A percentile compares a stretch with the other conserved stretches of the same genome.
These are phyloP conservation scores for Ceratocystis albifundus DNA, from an alignment of 2,329 filamentous ascomycete species.

Conservation along the genomic window DNA sequence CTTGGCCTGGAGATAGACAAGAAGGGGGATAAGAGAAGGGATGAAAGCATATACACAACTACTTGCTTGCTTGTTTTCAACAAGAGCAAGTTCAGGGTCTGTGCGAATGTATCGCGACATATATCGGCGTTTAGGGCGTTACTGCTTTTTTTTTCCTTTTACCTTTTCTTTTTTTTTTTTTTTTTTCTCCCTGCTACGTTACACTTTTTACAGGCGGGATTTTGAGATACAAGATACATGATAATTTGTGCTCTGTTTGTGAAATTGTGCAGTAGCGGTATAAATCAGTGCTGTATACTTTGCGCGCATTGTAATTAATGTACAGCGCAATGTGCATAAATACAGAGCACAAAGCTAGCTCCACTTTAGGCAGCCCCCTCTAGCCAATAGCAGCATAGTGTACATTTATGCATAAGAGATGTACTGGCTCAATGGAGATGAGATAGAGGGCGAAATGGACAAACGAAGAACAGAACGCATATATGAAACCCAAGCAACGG, in stretches of 20 bases:
- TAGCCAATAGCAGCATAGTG: neutral
- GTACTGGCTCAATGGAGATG: neutral
- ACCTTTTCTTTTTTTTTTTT: neutral
- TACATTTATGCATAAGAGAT: neutral
- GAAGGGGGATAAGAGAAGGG: neutral
- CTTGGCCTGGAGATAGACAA: neutral
- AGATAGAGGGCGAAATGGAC: neutral
- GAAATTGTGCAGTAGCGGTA: neutral
- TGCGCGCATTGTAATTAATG: neutral
- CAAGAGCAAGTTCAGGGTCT: neutral
- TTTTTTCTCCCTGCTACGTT: neutral
- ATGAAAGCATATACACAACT: neutral
- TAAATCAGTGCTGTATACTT: neutral
- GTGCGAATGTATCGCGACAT: slow-evolving; percentile 10
- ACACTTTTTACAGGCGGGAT: neutral
- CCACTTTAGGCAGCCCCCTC: neutral
- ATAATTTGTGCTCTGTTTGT: neutral
- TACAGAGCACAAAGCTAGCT: neutral
- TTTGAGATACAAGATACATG: neutral
- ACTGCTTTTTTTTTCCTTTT: neutral
- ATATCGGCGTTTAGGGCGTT: slow-evolving; percentile 14
- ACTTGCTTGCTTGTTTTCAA: neutral
- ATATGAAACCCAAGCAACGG: neutral
- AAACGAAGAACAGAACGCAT: neutral
- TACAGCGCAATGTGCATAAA: neutral